Evolutionary conservation across 352 stramenopile genomes (phyloP), one percentile per base, ranked within the genome.

Genomic region (Aphanomyces astaci): DNA sequence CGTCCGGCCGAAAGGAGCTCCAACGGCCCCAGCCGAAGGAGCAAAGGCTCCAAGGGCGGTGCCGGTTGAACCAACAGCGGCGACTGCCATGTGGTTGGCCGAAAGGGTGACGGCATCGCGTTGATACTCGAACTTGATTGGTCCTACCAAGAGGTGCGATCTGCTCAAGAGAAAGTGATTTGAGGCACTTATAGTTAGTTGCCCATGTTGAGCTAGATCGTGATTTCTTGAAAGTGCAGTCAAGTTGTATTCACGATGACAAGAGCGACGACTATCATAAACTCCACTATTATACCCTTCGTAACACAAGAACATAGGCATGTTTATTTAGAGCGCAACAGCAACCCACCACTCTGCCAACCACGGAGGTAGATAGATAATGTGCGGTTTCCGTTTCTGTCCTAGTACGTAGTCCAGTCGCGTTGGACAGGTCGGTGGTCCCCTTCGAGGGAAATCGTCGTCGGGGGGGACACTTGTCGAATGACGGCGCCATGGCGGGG

Each of bases 401-500:
- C 11, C 27, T 30, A 55, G 27, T 55, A 55, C 48, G n/a, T 24
- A 7, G 48, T 31, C 48, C 48, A 55, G 48, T 55, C 48, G n/a
- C n/a, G 48, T 25, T 59, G 30, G 22, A 32, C 24, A 10, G 51
- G 25, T n/a, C 17, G 51, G 22, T 59, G 51, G 51, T 59, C 51
- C 11, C 19, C 25, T 32, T 59, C 56, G 25, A 30, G 10, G 11
- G 39, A 52, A 48, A 65, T 65, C 11, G 56, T n/a, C 30, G 82
- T 76, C 0, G 80, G 80, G 13, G 80, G 80, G 0, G 73, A 46
- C 17, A 75, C 64, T 54, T 86, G 80, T 46, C 80, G 64, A 65
- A 86, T 78, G 0, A 40, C 74, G 5, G 76, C 75, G 22, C 80
- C 80, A 4, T 79, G 76, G 24, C 72, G 70, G 10, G 78, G 71